phyloP scores from a whole-genome alignment of 2,329 filamentous ascomycete genomes.

The Chrysosporium keratinophilum region DNA sequence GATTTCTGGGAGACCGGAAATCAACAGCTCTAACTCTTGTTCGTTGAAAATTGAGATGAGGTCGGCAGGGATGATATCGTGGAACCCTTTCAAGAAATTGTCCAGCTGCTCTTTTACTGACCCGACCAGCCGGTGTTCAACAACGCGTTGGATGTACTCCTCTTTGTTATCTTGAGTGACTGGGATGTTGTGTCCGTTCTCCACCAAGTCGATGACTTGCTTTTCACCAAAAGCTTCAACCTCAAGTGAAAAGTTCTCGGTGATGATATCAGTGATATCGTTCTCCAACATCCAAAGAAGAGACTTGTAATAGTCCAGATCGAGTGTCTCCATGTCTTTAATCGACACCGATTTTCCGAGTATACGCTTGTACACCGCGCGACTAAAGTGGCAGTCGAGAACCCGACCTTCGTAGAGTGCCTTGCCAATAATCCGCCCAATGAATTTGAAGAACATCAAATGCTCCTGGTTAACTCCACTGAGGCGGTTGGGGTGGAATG shows the following conservation, averaged over 20 bases:
- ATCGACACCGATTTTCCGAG: slow-evolving; percentile 89
- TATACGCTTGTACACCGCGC: slow-evolving; percentile 96
- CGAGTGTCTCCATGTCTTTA: slow-evolving; percentile 98
- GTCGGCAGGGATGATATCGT: slow-evolving; percentile 92
- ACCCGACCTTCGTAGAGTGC: slow-evolving; percentile 92
- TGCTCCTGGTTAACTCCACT: slow-evolving; percentile 94
- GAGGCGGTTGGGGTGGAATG: slow-evolving; percentile 94
- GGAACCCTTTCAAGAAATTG: slow-evolving; percentile 87
- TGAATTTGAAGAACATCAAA: slow-evolving; percentile 98
- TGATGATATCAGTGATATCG: slow-evolving; percentile 95
- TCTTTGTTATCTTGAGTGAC: slow-evolving; percentile 99
- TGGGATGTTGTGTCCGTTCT: slow-evolving; percentile 78
- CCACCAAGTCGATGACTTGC: slow-evolving; percentile 74
- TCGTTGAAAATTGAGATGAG: slow-evolving; percentile 97
- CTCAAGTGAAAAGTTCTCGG: slow-evolving; percentile 89
- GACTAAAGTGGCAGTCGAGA: slow-evolving; percentile 96
- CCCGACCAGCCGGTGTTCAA: slow-evolving; percentile 83
- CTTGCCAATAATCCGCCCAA: slow-evolving; percentile 95
- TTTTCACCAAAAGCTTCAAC: slow-evolving; percentile 88
- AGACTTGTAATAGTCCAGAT: slow-evolving; percentile 98
- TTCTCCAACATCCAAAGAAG: slow-evolving; percentile 97
- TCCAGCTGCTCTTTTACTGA: slow-evolving; percentile 93
- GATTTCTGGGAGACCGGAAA: slow-evolving; percentile 93
- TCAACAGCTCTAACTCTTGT: slow-evolving; percentile 90
- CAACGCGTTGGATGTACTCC: slow-evolving; percentile 87